Base-by-base conservation (phyloP, 2,329 filamentous ascomycete genomes). In the Verticillium alfalfae region DNA sequence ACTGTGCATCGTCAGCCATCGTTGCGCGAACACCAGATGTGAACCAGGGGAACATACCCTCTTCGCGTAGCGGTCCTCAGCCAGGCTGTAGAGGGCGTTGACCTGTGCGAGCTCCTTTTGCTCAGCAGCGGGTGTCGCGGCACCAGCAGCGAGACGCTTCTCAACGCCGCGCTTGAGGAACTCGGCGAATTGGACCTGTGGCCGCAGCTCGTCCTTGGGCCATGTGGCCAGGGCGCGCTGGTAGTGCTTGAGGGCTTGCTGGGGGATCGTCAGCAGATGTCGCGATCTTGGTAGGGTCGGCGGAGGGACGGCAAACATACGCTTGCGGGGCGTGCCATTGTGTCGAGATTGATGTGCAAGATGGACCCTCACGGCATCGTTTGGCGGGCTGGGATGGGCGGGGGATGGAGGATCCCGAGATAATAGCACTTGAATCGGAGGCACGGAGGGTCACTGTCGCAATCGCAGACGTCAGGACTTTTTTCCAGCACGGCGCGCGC, bases 121-220 rank as follows among this genome's bases (percentile, higher is more conserved):
- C 66, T 86, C 83, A 62, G 73, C 66, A 57, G 77, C 70, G 36
- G 69, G 67, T 62, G 73, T 73, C 62, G 70, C 69, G 26, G 41
- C 34, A 31, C 60, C 39, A 3, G n/a, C 10, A 56, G 55, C 61
- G n/a, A 72, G 65, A 12, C 66, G 66, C 56, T 69, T 70, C 61
- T 79, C 76, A 58, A 84, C 71, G 34, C 80, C 77, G 61, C 76
- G 75, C 26, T 72, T 71, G 57, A 89, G 74, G 38, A 84, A 78
- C 66, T 85, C 80, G 68, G 84, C 84, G 66, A 90, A 80, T 71
- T 88, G 85, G 70, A 83, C 79, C 62, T 87, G 81, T 8, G 87
- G 87, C 0, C 88, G 85, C 55, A 90, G 79, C 62, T 78, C 76
- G 69, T 89, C 87, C 68, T 83, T 82, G 56, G 88, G 88, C 87